These are phyloP conservation scores for Aspergillus japonicus DNA, from an alignment of 2,329 filamentous ascomycete genomes.

Conservation along the genomic window DNA sequence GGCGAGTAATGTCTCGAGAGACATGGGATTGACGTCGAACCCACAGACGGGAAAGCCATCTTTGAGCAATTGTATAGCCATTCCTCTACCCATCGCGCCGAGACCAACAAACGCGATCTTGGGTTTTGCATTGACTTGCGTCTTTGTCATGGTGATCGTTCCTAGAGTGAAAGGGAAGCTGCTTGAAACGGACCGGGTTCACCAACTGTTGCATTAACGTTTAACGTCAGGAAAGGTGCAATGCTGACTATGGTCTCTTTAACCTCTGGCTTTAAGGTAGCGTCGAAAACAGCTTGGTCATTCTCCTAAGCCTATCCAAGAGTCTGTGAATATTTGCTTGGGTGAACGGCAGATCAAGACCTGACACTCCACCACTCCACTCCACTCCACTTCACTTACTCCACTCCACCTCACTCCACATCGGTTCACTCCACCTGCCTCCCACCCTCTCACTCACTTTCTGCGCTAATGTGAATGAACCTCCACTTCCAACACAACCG, in stretches of 20 bases:
- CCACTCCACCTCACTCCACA: not conserved
- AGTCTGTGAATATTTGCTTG: not conserved
- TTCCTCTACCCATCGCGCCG: not conserved
- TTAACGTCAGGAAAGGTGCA: not conserved
- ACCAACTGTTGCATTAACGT: not conserved
- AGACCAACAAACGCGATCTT: slow-evolving; percentile 1
- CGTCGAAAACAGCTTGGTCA: not conserved
- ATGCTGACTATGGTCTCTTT: not conserved
- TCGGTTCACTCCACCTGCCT: not conserved
- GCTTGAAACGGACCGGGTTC: not conserved
- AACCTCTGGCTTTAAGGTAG: not conserved
- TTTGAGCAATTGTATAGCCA: not conserved
- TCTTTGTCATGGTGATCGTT: not conserved
- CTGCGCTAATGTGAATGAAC: not conserved
- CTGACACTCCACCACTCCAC: not conserved
- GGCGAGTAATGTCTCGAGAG: not conserved
- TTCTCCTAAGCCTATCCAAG: not conserved
- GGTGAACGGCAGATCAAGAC: not conserved
- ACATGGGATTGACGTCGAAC: not conserved
- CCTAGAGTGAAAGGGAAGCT: not conserved
- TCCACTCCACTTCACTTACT: not conserved
- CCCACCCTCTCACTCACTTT: not conserved
- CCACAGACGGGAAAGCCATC: not conserved
- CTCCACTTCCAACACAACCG: not conserved
- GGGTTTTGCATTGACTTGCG: not conserved